Base-by-base conservation (phyloP, 768 basidiomycete species). In the Tubosaeta sp. region DNA sequence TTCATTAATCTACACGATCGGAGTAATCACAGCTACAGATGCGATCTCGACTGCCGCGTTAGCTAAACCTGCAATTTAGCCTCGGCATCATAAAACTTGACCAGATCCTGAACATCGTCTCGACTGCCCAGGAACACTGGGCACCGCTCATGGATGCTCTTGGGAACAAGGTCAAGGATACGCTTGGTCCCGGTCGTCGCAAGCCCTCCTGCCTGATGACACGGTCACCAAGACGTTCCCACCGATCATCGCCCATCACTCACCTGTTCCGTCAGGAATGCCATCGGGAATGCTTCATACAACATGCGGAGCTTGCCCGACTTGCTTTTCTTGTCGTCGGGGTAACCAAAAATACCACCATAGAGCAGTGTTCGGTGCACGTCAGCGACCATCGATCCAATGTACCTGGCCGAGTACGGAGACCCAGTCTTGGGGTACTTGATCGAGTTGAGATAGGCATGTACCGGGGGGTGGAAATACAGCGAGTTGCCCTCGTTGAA, bases 381-480 rank as follows among this genome's bases (percentile, higher is more conserved):
- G 71, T 99, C 95, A 47, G 95, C 95, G 33, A 98, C 97, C 97
- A 99, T 99, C 55, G 92, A 95, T 26, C 97, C 97, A 67, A 98
- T 97, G 72, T 99, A 86, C 55, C 93, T 83, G 57, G 90, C 85
- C 56, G 88, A 91, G 66, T 97, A 95, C 10, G 95, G 95, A 25
- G 82, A 74, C 32, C 83, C 84, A 45, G 80, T 69, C 42, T 81
- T 67, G 1, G 95, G 95, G 69, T 80, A 93, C 72, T 99, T 95
- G 80, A 95, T 91, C 57, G 88, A 89, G 56, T 90, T 84, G 54
- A 95, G 81, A 72, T 95, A 95, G 39, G 83, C 81, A 46, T 72
- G 73, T 44, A 91, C 88, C 16, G 89, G 93, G 43, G 81, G 71
- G 70, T 94, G 76, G 77, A 97, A 98, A 74, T 95, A 95, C 80